These are phyloP conservation scores for Calendula officinalis DNA, from an alignment of 129 eudicot species.

Conservation along the genomic window DNA sequence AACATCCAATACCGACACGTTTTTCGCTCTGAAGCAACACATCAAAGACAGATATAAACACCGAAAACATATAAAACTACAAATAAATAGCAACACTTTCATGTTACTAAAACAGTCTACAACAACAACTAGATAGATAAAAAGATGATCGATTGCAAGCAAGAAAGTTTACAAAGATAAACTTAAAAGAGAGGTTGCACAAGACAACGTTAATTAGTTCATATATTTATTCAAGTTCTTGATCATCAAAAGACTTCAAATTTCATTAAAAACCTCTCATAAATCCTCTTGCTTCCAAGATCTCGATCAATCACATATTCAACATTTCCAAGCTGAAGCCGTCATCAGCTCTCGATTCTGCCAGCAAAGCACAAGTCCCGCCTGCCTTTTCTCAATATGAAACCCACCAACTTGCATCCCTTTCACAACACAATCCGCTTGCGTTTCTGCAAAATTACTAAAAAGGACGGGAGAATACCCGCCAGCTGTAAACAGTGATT, in stretches of 20 bases:
- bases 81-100: slow-evolving; percentile 5
- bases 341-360: slow-evolving; percentile 48
- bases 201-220: slow-evolving; percentile 30
- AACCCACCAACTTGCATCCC: slow-evolving; percentile 52
- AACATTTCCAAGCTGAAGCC: slow-evolving; percentile 53
- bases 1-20: background rate
- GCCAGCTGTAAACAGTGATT: slow-evolving; percentile 37
- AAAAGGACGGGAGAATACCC: slow-evolving; percentile 44
- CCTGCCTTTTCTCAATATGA: slow-evolving; percentile 51
- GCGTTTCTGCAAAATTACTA: slow-evolving; percentile 52
- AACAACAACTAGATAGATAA: background rate
- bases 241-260: slow-evolving; percentile 28
- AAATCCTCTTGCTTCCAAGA: slow-evolving; percentile 32
- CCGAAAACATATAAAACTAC: slow-evolving; percentile 12
- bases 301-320: slow-evolving; percentile 4
- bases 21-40: background rate
- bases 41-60: slow-evolving; percentile 6
- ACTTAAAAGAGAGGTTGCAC: slow-evolving; percentile 31
- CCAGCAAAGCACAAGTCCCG: slow-evolving; percentile 59
- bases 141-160: slow-evolving; percentile 26
- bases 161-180: slow-evolving; percentile 43
- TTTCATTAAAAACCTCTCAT: slow-evolving; percentile 36
- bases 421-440: slow-evolving; percentile 52
- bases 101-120: slow-evolving; percentile 21
- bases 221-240: slow-evolving; percentile 34